These are phyloP conservation scores for Hymenochaete sp. DNA, from an alignment of 1,284 basidiomycete genomes.

Conservation along the genomic window DNA sequence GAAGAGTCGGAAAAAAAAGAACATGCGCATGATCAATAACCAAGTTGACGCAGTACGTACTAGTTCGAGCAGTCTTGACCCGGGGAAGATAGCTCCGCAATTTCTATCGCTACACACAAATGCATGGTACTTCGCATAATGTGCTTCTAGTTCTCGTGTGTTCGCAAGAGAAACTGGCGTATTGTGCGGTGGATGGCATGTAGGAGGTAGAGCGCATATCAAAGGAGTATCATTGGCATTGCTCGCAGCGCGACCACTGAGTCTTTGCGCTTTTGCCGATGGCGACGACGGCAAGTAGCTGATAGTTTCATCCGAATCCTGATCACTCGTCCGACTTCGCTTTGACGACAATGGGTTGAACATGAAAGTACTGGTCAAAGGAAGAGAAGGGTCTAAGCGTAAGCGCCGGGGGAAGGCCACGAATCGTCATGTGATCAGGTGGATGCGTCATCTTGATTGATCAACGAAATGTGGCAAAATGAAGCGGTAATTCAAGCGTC, in stretches of 20 bases:
- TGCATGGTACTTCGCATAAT: slow-evolving; percentile 77
- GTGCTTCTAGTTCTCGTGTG: slow-evolving; percentile 62
- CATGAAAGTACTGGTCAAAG: slow-evolving; percentile 2
- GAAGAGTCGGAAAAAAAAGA: slow-evolving; percentile 1
- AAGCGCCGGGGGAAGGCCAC: too few species aligned
- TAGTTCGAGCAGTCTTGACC: slow-evolving; percentile 65
- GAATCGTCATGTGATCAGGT: too few species aligned
- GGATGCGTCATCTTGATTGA: too few species aligned
- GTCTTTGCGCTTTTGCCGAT: slow-evolving; percentile 10
- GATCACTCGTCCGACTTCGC: too few species aligned
- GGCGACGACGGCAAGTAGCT: slow-evolving; percentile 4
- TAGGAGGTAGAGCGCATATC: slow-evolving; percentile 73
- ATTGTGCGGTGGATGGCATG: slow-evolving; percentile 56
- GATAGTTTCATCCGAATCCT: not conserved
- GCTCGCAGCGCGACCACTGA: not conserved
- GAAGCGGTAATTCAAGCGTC: too few species aligned
- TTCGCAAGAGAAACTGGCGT: slow-evolving; percentile 50
- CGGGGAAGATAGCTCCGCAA: slow-evolving; percentile 82
- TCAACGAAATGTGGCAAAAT: too few species aligned
- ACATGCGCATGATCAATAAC: not conserved
- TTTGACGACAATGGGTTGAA: slow-evolving; percentile 3
- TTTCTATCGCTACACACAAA: slow-evolving; percentile 64
- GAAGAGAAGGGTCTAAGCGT: too few species aligned
- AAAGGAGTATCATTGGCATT: slow-evolving; percentile 26
- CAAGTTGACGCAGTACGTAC: slow-evolving; percentile 39